Base-by-base conservation (phyloP, 75 land plant genomes). In the Ceratopteris richardii region DNA sequence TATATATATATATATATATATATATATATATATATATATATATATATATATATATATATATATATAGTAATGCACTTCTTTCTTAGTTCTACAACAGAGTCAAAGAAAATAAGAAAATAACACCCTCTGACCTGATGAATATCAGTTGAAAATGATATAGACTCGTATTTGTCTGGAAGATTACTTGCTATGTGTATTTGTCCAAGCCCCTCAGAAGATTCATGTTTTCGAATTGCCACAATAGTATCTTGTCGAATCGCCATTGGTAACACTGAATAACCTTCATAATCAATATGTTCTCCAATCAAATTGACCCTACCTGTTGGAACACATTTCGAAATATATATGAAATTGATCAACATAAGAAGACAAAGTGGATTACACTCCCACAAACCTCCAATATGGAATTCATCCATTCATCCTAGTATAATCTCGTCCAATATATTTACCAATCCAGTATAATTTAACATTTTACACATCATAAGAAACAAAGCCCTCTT, bases 261-360 rank as follows among this genome's bases (percentile, higher is more conserved):
- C 98, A 94, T 94, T 1, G 96, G 98, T 63, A 94, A 70, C 36
- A 94, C 98, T 40, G 98, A 89, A 56, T 94, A 94, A 0, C 98
- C 98, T 56, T 94, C 96, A 66, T 94, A 90, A 42, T 94, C 98
- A 41, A 94, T 86, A 51, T 94, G 98, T 71, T 94, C 98, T 0
- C 96, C 98, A 16, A 94, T 94, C 74, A 94, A 68, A 56, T 94
- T 94, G 71, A 94, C 98, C 54, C 98, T 66, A 24, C 98, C 98
- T 94, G 61, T 46, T 18, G 13, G 17, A 46, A 4, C 52, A 58
- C 43, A 53, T 22, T 26, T 22, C 2, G 7, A 36, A 22, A 58
- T 20, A 5, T 4, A n/a, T 13, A 19, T 29, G 20, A 2, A 3
- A 23, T 44, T 25, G 4, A 17, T 60, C 29, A 17, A 26, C 4